Base-by-base conservation (phyloP, 169 alveolate species). In the Plasmodium knowlesi region DNA sequence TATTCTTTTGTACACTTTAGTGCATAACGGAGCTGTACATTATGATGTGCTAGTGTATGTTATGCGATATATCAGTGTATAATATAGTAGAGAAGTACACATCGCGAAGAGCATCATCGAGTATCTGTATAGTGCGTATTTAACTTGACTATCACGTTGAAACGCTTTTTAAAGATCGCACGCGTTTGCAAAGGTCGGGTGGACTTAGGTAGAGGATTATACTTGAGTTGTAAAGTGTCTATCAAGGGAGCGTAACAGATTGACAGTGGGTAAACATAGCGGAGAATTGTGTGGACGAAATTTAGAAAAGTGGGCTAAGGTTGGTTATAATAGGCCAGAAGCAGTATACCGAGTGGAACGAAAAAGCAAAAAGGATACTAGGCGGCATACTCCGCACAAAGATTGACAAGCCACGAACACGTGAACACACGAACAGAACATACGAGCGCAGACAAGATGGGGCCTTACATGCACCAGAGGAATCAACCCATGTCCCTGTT, bases 401-500 rank as follows among this genome's bases (percentile, higher is more conserved):
- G 19, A 16, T 5, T 46, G 57, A 12, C 57, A 12, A 46, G 19
- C 4, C 57, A 10, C 57, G n/a, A n/a, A n/a, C n/a, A n/a, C n/a
- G n/a, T n/a, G 61, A 67, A 61, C 5, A 61, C 12, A 61, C 74
- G n/a, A 16, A 43, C 32, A 25, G 74, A 61, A 76, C 46, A 10
- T 43, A 30, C 25, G 9, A 41, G 39, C 5, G 72, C 30, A 82
- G 46, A 80, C 22, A 91, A 57, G 72, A 81, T 79, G 92, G 96
- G 94, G 4, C 92, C 94, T 1, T 78, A 43, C 78, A 43, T 86
- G 43, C 70, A 84, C 32, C 96, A 95, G 83, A 95, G 90, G 39
- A 83, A 79, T 67, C 96, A 97, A 54, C 86, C 96, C 91, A 92
- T 95, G 96, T 97, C 98, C 92, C 85, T 95, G 82, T 94, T 97